Conservation (phyloP, 176 grass and related monocot species). For the Aegilops sharonensis region DNA sequence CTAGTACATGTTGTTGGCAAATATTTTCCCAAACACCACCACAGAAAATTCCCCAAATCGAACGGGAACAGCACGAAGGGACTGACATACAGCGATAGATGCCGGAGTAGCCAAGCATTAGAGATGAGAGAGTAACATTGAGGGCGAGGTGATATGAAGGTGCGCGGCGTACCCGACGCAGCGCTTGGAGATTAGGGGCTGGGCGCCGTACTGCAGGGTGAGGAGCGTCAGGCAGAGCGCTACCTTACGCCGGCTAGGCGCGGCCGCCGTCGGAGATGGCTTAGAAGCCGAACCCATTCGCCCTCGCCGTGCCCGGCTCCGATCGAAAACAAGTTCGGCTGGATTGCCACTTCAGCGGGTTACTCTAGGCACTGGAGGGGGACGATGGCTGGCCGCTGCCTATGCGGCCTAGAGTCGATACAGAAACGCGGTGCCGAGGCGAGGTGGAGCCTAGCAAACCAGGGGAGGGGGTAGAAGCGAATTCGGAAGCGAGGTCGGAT, state of each 20-base stretch:
- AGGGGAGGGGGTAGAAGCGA: not conserved
- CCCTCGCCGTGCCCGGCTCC: not conserved
- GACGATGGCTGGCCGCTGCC: not conserved
- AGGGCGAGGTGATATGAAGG: not conserved
- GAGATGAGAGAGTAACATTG: not conserved
- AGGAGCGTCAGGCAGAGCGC: slow-evolving; percentile 77
- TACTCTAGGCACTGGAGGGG: not conserved
- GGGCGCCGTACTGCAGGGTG: slow-evolving; percentile 90
- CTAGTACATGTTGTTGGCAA: not conserved
- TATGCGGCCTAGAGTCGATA: not conserved
- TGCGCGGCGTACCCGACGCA: slow-evolving; percentile 59
- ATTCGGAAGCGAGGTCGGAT: not conserved
- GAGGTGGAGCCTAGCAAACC: not conserved
- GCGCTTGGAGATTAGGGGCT: slow-evolving; percentile 97
- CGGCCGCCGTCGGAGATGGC: not conserved
- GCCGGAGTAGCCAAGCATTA: not conserved
- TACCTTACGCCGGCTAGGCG: slow-evolving; percentile 53
- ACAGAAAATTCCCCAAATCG: not conserved
- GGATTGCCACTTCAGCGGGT: no score
- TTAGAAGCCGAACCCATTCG: slow-evolving; percentile 37
- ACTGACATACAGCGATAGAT: not conserved
- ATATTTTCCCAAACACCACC: not conserved
- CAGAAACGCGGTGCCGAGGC: not conserved
- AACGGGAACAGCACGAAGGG: not conserved
- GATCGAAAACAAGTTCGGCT: not conserved